Conservation (phyloP, 2,329 filamentous ascomycete genomes). For the Westerdykella sp. region DNA sequence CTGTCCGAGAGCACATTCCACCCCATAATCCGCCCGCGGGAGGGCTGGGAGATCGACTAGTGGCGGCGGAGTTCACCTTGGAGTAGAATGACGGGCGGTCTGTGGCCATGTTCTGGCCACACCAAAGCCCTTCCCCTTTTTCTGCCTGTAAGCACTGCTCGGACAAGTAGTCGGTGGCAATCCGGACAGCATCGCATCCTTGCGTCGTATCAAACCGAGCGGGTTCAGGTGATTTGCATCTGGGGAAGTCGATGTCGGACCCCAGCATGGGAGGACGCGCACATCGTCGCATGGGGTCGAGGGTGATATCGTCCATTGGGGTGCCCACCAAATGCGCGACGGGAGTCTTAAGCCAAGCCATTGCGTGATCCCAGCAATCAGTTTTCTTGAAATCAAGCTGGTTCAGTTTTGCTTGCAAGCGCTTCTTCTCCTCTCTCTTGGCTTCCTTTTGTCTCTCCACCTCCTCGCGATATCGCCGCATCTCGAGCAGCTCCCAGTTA, state of each 20-base stretch:
- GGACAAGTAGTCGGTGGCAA: constrained; percentile 46
- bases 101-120: constrained; percentile 37
- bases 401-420: constrained; percentile 36
- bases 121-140: constrained; percentile 54
- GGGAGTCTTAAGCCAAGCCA: constrained; percentile 21
- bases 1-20: constrained; percentile 55
- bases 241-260: constrained; percentile 69
- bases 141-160: constrained; percentile 42
- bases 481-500: constrained; percentile 70
- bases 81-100: constrained; percentile 33
- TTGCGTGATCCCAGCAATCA: constrained; percentile 38
- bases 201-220: constrained; percentile 79
- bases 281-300: constrained; percentile 53
- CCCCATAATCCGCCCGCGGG: constrained; percentile 63
- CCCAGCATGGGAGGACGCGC: constrained; percentile 82
- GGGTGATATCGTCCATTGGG: constrained; percentile 35
- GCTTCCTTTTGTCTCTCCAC: constrained; percentile 45
- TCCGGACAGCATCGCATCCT: constrained; percentile 44
- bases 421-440: constrained; percentile 15
- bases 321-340: constrained; percentile 21
- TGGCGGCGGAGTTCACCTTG: constrained; percentile 10
- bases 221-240: constrained; percentile 73
- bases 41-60: constrained; percentile 49
- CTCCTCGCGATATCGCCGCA: constrained; percentile 70
- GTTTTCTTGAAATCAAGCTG: constrained; percentile 19